phyloP scores from a whole-genome alignment of 23 red algal species.

The Gracilaria gracilis region DNA sequence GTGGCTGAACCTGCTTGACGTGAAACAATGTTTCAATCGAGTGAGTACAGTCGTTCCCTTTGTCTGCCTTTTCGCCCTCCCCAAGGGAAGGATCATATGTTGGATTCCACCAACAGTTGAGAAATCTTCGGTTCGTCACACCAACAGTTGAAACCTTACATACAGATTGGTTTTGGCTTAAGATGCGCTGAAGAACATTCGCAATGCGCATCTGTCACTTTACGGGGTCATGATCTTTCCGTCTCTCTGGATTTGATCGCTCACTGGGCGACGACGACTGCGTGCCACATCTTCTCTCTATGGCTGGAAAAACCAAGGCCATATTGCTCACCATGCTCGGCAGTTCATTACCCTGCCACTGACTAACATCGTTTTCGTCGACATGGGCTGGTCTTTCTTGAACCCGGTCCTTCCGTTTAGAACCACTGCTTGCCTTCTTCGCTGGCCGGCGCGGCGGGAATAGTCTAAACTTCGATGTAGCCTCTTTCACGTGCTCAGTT shows the following conservation, averaged over 20 bases:
- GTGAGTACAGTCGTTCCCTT: not conserved
- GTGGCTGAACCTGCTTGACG: not conserved
- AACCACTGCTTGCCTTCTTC: not conserved
- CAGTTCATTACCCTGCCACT: not conserved
- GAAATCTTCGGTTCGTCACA: slow-evolving; percentile 48
- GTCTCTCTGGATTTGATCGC: too few relatives aligned
- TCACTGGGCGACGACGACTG: not conserved
- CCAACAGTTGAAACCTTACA: not conserved
- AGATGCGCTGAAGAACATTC: not conserved
- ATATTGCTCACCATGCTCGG: slow-evolving; percentile 20
- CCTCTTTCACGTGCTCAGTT: not conserved
- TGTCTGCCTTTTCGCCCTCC: not conserved
- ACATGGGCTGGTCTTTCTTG: not conserved
- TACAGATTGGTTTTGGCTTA: not conserved
- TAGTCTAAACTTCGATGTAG: slow-evolving; percentile 24
- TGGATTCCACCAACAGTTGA: slow-evolving; percentile 51
- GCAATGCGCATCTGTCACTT: slow-evolving; percentile 43
- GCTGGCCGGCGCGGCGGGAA: slow-evolving; percentile 15
- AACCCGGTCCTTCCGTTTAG: not conserved
- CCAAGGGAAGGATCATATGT: not conserved
- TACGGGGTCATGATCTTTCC: not conserved
- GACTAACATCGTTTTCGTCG: not conserved
- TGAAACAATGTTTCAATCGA: not conserved
- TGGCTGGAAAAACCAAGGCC: slow-evolving; percentile 29
- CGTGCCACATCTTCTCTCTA: slow-evolving; percentile 7